phyloP scores from a whole-genome alignment of 2,329 filamentous ascomycete species.

The Sphaerulina populicola region DNA sequence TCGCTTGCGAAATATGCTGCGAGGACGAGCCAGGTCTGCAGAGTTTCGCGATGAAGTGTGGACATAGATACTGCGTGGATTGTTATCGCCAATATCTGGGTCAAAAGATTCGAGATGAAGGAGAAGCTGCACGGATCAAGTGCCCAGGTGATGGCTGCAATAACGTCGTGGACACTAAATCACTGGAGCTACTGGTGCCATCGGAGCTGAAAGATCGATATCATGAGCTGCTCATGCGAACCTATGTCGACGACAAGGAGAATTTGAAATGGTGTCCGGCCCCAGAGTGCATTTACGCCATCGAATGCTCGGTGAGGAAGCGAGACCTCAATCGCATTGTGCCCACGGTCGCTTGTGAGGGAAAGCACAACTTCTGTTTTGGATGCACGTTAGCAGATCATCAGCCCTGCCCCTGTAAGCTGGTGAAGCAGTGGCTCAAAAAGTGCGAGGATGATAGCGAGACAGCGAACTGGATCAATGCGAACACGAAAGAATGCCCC shows the following conservation, averaged over 20 bases:
- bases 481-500: constrained; percentile 96
- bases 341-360: constrained; percentile 78
- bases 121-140: constrained; percentile 88
- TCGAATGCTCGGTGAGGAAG: constrained; percentile 81
- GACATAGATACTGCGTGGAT: constrained; percentile 82
- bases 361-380: constrained; percentile 87
- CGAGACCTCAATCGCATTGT: constrained; percentile 78
- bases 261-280: constrained; percentile 95
- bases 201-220: constrained; percentile 58
- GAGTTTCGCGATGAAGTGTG: constrained; percentile 91
- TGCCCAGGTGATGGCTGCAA: constrained; percentile 83
- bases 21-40: constrained; percentile 70
- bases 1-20: constrained; percentile 92
- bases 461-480: constrained; percentile 98
- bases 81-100: constrained; percentile 87
- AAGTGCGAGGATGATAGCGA: constrained; percentile 98
- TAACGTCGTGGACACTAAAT: constrained; percentile 82
- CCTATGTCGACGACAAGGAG: constrained; percentile 95
- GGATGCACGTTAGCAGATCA: constrained; percentile 85
- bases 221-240: constrained; percentile 76
- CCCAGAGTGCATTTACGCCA: constrained; percentile 88
- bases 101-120: constrained; percentile 92
- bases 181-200: constrained; percentile 66
- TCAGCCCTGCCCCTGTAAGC: constrained; percentile 79
- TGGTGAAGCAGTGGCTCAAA: constrained; percentile 94